phyloP scores from a whole-genome alignment of 495 filamentous ascomycete genomes.

The Aspergillus panamensis region DNA sequence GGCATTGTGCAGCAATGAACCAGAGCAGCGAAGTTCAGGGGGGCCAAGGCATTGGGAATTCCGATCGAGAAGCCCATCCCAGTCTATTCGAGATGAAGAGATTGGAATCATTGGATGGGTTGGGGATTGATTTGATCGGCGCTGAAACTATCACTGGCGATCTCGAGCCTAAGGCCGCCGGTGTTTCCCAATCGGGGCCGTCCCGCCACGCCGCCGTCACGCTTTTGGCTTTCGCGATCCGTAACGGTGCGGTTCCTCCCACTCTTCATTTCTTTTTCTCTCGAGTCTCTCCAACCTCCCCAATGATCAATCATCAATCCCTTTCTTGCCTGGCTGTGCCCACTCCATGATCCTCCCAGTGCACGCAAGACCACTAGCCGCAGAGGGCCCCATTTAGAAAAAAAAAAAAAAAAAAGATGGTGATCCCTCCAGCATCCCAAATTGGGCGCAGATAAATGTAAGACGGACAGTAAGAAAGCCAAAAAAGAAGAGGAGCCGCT shows the following conservation, averaged over 20 bases:
- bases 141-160: slow-evolving; percentile 14
- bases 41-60: neutral
- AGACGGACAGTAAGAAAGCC: neutral
- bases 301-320: neutral
- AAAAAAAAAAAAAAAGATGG: neutral
- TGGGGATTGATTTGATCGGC: slow-evolving; percentile 1
- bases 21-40: neutral
- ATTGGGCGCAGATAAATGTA: neutral
- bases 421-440: neutral
- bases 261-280: neutral
- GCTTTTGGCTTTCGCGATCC: slow-evolving; percentile 1
- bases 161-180: slow-evolving; percentile 13
- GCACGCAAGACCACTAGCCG: neutral
- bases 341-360: neutral
- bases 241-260: neutral
- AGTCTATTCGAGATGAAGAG: neutral
- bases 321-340: neutral
- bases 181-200: slow-evolving; percentile 4
- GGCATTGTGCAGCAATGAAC: neutral
- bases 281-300: neutral
- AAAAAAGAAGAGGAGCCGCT: neutral
- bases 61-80: neutral
- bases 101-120: no score
- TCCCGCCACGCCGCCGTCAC: slow-evolving; percentile 7
- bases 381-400: neutral